Percentiles rank a stretch among this genome's conserved stretches.
Conservation (phyloP, 2,329 filamentous ascomycete species). For the Phialocephala subalpina region DNA sequence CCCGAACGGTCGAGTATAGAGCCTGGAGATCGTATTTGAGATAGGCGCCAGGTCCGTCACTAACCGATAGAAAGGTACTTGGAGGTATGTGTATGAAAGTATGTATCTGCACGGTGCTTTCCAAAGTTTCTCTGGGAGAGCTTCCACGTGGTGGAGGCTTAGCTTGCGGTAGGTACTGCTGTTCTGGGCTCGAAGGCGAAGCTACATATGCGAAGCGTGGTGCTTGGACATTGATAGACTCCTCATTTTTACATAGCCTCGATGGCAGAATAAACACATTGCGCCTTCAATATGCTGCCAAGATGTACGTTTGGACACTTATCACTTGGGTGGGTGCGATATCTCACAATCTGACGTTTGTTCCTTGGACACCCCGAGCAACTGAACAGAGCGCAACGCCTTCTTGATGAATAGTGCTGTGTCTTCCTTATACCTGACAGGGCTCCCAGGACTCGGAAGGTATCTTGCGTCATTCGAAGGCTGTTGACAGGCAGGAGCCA, state of each 20-base stretch:
- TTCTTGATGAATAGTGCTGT: too few species aligned
- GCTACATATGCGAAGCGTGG: not conserved
- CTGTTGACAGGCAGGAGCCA: too few species aligned
- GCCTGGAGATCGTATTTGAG: not conserved
- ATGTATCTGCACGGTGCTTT: not conserved
- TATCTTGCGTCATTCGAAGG: too few species aligned
- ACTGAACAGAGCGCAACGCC: not conserved
- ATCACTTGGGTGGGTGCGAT: not conserved
- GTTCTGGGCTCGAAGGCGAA: not conserved
- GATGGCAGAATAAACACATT: not conserved
- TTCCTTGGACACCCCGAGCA: not conserved
- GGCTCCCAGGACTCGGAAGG: too few species aligned
- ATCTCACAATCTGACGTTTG: not conserved
- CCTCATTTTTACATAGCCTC: not conserved
- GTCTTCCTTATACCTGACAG: too few species aligned
- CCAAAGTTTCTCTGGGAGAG: not conserved
- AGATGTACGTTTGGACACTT: not conserved
- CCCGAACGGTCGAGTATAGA: not conserved
- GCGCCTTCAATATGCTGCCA: not conserved
- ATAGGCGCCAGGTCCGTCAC: not conserved
- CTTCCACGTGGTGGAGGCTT: slow-evolving; percentile 1
- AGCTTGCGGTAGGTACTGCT: too few species aligned
- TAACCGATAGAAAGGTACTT: not conserved
- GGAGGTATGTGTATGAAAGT: not conserved
- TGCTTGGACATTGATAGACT: not conserved